Evolutionary conservation across 495 filamentous ascomycete genomes (phyloP), one percentile per base, ranked within the genome.

Genomic region (Sphaerosporella brunnea): DNA sequence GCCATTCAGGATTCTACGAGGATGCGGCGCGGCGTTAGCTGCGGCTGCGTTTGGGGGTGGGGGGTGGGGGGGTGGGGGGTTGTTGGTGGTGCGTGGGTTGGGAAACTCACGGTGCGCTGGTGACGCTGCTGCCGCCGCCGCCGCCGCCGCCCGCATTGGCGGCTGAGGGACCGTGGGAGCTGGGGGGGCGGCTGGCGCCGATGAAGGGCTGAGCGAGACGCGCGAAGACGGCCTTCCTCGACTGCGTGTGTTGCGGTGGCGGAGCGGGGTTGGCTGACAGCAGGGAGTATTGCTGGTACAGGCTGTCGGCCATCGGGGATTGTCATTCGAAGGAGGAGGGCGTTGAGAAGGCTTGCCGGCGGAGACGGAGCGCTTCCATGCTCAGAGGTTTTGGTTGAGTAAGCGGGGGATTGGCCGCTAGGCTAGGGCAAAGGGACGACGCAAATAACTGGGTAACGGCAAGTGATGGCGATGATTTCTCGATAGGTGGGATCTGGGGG

Each of bases 141-240:
- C 48, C 39, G 3, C 48, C 40, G 25, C 16, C 45, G 30, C 44
- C 36, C 11, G 44, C 39, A 21, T 15, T 32, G 16, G 42, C 20
- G 9, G 25, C 28, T 19, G 26, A 25, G 13, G 40, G 13, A 42
- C 18, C 55, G 54, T 34, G 55, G 15, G 56, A 59, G 48, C 56
- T 59, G 32, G 56, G 56, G 0, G 56, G 56, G 43, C 56, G 53
- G 23, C 56, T 59, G 13, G 39, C 19, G n/a, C 55, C 55, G 15
- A 59, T 51, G 10, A 59, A 59, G 4, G 56, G 56, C 13, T 59
- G 56, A 13, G 56, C 38, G n/a, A 59, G 36, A 2, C 56, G 51
- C 2, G 56, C 56, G 20, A 59, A 59, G 34, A 59, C 56, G 15
- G 51, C 55, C 24, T 51, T 48, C 18, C 45, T 30, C 4, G 16